Evolutionary conservation across 2,329 filamentous ascomycete species (phyloP).

Genomic region (Metarhizium rileyi): DNA sequence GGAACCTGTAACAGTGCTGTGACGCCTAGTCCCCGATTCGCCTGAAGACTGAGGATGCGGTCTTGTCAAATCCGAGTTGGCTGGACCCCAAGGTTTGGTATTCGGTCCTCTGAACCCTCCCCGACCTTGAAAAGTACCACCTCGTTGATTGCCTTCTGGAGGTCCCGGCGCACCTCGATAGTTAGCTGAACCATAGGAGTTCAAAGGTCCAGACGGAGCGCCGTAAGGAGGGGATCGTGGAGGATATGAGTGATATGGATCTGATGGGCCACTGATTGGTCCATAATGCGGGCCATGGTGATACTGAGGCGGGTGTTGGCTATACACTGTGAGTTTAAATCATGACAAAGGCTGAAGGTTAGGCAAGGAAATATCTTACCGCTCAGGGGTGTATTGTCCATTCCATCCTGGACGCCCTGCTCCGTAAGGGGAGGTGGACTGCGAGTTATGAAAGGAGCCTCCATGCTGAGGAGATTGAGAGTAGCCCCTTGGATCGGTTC

Average conservation of each 20-base stretch:
- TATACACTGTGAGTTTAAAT: slow-evolving; percentile 25
- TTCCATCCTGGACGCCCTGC: slow-evolving; percentile 29
- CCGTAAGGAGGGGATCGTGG: slow-evolving; percentile 43
- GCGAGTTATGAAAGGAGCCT: slow-evolving; percentile 35
- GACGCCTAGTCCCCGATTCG: slow-evolving; percentile 12
- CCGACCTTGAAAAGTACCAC: slow-evolving; percentile 47
- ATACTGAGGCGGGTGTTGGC: slow-evolving; percentile 47
- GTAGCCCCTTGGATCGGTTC: slow-evolving; percentile 26
- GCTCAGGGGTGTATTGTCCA: slow-evolving; percentile 28
- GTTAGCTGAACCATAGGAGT: slow-evolving; percentile 38
- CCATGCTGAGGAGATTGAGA: slow-evolving; percentile 33
- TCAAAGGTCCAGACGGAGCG: slow-evolving; percentile 46
- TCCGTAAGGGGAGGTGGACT: slow-evolving; percentile 33
- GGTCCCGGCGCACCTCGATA: slow-evolving; percentile 21
- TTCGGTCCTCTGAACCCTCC: slow-evolving; percentile 47
- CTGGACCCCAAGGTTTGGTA: slow-evolving; percentile 64
- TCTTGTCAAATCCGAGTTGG: slow-evolving; percentile 13
- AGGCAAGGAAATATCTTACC: slow-evolving; percentile 25
- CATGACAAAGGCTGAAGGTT: neutral
- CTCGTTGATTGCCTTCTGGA: slow-evolving; percentile 31
- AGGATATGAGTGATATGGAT: slow-evolving; percentile 41
- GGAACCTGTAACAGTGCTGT: slow-evolving; percentile 6
- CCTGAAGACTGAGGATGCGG: slow-evolving; percentile 8
- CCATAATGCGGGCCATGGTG: slow-evolving; percentile 41
- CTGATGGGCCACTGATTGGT: slow-evolving; percentile 42